Evolutionary conservation across 2,329 filamentous ascomycete genomes (phyloP).

Genomic region (Colletotrichum nymphaeae): DNA sequence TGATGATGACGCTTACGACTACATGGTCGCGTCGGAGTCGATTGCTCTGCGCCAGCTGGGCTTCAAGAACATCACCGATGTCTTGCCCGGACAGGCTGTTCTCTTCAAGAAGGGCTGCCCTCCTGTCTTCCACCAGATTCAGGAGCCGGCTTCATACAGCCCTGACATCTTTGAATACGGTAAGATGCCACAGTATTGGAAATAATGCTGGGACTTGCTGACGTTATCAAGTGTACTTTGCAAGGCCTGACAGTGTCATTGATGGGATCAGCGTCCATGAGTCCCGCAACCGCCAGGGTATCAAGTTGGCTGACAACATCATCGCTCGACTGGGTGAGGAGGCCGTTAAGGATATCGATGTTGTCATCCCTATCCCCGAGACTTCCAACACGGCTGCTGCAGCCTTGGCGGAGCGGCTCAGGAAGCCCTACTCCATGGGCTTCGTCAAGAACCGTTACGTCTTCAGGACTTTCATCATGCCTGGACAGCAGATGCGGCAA

Average conservation of each 20-base stretch:
- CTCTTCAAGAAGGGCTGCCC: conserved; percentile 83
- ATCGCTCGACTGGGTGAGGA: conserved; percentile 74
- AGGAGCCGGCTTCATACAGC: conserved; percentile 74
- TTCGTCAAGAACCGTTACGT: conserved; percentile 83
- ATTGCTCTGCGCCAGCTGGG: conserved; percentile 86
- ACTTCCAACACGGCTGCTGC: conserved; percentile 86
- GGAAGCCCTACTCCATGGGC: conserved; percentile 82
- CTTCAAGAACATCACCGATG: conserved; percentile 80
- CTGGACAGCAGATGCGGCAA: conserved; percentile 81
- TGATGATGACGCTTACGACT: conserved; percentile 75
- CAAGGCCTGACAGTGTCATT: conserved; percentile 83
- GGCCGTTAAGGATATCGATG: conserved; percentile 80
- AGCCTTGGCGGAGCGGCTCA: conserved; percentile 78
- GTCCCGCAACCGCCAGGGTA: conserved; percentile 88
- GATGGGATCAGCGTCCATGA: conserved; percentile 90
- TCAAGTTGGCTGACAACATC: conserved; percentile 81
- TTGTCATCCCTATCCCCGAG: conserved; percentile 79
- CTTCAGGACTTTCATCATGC: conserved; percentile 78
- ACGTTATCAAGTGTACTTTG: conserved; percentile 78
- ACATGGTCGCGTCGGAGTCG: conserved; percentile 92
- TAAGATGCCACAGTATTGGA: neutral
- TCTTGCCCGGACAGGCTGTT: conserved; percentile 86
- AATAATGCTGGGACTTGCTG: neutral
- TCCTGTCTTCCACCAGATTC: conserved; percentile 82
- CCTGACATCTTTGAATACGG: conserved; percentile 81